Conservation (phyloP, 139 green algal genomes). For the Yamagishiella unicocca region DNA sequence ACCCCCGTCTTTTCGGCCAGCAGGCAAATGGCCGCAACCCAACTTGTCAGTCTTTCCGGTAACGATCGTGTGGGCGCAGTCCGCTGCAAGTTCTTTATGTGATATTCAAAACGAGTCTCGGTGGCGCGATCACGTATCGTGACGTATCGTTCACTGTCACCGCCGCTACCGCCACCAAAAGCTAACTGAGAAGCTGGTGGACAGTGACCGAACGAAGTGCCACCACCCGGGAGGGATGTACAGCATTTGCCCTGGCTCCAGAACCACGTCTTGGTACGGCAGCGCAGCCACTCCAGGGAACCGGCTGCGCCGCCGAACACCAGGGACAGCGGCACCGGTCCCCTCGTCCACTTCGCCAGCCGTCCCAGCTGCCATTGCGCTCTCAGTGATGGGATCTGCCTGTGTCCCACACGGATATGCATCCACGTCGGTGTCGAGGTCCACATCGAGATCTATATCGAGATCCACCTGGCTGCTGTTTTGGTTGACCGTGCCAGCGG, state of each 20-base stretch:
- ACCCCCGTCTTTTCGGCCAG: too few species aligned
- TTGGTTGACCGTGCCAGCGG: constrained; percentile 67
- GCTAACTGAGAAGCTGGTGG: constrained; percentile 84
- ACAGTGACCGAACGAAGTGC: constrained; percentile 90
- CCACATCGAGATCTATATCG: constrained; percentile 28
- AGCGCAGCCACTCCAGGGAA: constrained; percentile 37
- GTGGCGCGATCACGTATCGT: too few species aligned
- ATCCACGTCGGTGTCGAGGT: not conserved
- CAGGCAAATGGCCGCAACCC: too few species aligned
- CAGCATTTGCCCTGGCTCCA: constrained; percentile 87
- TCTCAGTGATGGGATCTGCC: too few species aligned
- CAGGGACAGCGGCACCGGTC: too few species aligned
- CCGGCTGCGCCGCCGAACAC: not conserved
- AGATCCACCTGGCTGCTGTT: constrained; percentile 77
- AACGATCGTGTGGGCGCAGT: too few species aligned
- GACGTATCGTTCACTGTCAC: too few species aligned
- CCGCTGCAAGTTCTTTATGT: too few species aligned
- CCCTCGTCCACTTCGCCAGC: too few species aligned
- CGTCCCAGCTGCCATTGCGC: too few species aligned
- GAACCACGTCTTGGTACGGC: constrained; percentile 76
- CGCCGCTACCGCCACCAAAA: constrained; percentile 94
- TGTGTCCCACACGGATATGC: not conserved
- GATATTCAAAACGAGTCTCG: too few species aligned
- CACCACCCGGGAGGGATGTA: constrained; percentile 93
- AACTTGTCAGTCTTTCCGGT: too few species aligned